Evolutionary conservation across 1,284 basidiomycete species (phyloP).

Genomic region (Leccinum huronense): DNA sequence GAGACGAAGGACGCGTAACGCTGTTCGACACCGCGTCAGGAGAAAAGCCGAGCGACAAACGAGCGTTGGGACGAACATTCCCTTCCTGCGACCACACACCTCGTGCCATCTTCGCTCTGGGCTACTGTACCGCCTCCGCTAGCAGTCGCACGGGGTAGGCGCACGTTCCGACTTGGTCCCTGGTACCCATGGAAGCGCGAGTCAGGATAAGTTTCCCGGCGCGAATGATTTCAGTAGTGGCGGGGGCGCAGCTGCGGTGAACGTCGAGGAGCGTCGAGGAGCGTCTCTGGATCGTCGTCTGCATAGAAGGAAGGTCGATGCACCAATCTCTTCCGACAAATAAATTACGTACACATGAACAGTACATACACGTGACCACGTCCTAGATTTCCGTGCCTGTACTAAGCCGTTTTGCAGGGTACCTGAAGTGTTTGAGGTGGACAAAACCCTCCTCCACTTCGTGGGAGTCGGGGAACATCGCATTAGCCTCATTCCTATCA

Average conservation of each 20-base stretch:
- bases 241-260: slow-evolving; percentile 12
- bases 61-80: slow-evolving; percentile 53
- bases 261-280: slow-evolving; percentile 32
- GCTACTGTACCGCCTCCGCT: slow-evolving; percentile 64
- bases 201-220: slow-evolving; percentile 40
- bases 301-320: background rate
- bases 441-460: too few relatives aligned
- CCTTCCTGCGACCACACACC: slow-evolving; percentile 70
- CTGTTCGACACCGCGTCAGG: slow-evolving; percentile 39
- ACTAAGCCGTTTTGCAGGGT: too few relatives aligned
- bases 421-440: too few relatives aligned
- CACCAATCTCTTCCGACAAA: too few relatives aligned
- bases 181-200: slow-evolving; percentile 45
- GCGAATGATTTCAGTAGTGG: slow-evolving; percentile 12
- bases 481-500: too few relatives aligned
- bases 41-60: slow-evolving; percentile 3
- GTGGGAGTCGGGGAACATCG: too few relatives aligned
- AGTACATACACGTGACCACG: too few relatives aligned
- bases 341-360: too few relatives aligned
- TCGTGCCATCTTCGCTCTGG: slow-evolving; percentile 59
- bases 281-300: slow-evolving; percentile 26
- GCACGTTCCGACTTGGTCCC: slow-evolving; percentile 51
- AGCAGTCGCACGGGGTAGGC: slow-evolving; percentile 53
- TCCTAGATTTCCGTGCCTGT: too few relatives aligned
- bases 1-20: slow-evolving; percentile 62